phyloP scores from a whole-genome alignment of 1,284 basidiomycete species.

The Neonothopanus nambi region DNA sequence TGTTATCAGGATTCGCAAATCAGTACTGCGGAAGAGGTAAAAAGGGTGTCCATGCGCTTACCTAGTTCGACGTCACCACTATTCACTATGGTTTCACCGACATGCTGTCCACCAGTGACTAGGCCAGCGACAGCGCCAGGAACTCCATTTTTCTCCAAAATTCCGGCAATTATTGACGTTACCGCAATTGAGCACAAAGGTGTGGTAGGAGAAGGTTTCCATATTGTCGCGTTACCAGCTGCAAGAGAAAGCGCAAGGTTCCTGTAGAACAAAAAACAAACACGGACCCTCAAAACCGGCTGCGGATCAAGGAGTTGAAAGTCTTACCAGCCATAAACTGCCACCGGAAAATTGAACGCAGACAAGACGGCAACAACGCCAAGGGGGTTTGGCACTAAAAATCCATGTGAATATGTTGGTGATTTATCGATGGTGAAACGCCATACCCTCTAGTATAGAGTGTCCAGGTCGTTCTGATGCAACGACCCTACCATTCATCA shows the following conservation, averaged over 20 bases:
- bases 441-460: conserved; percentile 80
- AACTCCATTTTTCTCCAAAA: conserved; percentile 81
- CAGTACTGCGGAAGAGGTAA: background rate
- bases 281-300: conserved; percentile 7
- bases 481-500: conserved; percentile 88
- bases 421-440: background rate
- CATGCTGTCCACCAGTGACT: conserved; percentile 80
- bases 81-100: conserved; percentile 78
- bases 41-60: conserved; percentile 32
- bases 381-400: conserved; percentile 86
- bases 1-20: conserved; percentile 25
- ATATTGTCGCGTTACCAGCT: conserved; percentile 90
- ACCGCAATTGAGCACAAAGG: conserved; percentile 87
- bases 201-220: conserved; percentile 93
- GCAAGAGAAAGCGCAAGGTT: conserved; percentile 89
- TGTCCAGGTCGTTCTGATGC: conserved; percentile 89
- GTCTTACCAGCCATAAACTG: conserved; percentile 80
- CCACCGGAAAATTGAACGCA: conserved; percentile 95
- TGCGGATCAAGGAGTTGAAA: background rate
- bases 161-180: conserved; percentile 79
- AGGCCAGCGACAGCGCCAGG: conserved; percentile 84
- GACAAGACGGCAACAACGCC: conserved; percentile 90
- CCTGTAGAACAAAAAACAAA: conserved; percentile 43
- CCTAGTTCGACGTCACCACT: conserved; percentile 76
- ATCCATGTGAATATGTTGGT: background rate